Evolutionary conservation across 2,329 filamentous ascomycete species (phyloP), one percentile per base, ranked within the genome.

Genomic region (Xylariaceae sp.): DNA sequence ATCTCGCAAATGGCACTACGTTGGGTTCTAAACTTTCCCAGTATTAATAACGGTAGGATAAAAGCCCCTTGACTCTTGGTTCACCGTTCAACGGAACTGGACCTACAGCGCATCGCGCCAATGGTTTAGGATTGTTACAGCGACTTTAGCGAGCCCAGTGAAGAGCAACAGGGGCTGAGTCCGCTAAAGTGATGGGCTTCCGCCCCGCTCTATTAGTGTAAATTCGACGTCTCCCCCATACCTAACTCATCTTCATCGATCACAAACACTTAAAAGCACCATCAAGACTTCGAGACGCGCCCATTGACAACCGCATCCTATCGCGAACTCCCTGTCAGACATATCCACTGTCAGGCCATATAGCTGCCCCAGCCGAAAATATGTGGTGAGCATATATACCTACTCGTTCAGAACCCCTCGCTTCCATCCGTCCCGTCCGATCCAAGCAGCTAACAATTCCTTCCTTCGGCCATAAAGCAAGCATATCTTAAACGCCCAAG

Each of bases 401-500:
- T 15, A 18, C 13, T 8, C 19, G 30, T 19, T 15, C 3, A 40
- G 8, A 5, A 15, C 30, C 22, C 29, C 21, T 30, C 15, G 37
- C 15, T 18, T 9, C 7, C 16, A 21, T 21, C 10, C 8, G 8
- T 41, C 9, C 19, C 19, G 16, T 41, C 39, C 39, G 18, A n/a
- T 21, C 21, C 13, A 6, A 37, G 29, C 47, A 49, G 19, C 55
- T 56, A 26, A 61, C 37, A 34, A 18, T 16, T 13, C 10, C 5
- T 12, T 4, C 18, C 15, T 12, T 16, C 15, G 3, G 36, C 21
- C 19, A 18, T 22, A 39, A 51, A 59, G 94, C 80, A 97, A 97
- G 81, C 94, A 99, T 78, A 80, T 99, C 68, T 85, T 99, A 72
- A 99, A 99, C 79, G 94, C 92, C 59, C 94, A 99, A 76, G 94